Evolutionary conservation across 2,329 filamentous ascomycete genomes (phyloP).

Genomic region (Epichloe sibirici): DNA sequence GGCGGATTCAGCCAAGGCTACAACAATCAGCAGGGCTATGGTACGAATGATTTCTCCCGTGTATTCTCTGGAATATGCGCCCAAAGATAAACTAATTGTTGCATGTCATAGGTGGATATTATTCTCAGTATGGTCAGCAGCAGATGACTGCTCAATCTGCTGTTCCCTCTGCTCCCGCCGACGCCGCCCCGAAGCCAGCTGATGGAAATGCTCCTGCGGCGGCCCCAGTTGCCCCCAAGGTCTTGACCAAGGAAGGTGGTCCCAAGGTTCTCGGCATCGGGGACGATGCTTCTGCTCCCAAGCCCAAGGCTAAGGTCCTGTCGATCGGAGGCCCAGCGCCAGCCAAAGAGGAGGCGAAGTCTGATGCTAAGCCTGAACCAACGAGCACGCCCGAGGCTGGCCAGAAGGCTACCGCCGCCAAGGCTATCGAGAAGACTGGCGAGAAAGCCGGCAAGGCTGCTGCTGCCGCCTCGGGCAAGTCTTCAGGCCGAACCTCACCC

Average conservation of each 20-base stretch:
- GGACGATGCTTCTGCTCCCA: slow-evolving; percentile 39
- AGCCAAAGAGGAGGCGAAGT: slow-evolving; percentile 30
- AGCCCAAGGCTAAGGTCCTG: slow-evolving; percentile 37
- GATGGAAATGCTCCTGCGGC: slow-evolving; percentile 21
- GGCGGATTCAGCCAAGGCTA: slow-evolving; percentile 38
- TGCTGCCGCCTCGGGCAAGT: slow-evolving; percentile 27
- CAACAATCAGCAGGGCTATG: slow-evolving; percentile 28
- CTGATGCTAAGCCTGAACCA: slow-evolving; percentile 38
- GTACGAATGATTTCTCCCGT: slow-evolving; percentile 14
- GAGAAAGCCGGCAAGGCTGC: slow-evolving; percentile 38
- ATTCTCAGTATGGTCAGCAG: slow-evolving; percentile 40
- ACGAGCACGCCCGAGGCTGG: slow-evolving; percentile 51
- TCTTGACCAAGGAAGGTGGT: slow-evolving; percentile 41
- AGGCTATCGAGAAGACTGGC: slow-evolving; percentile 86
- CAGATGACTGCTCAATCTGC: slow-evolving; percentile 10
- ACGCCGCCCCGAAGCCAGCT: background rate
- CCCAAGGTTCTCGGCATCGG: slow-evolving; percentile 62
- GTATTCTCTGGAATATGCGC: background rate
- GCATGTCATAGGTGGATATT: slow-evolving; percentile 31
- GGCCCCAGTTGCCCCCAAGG: slow-evolving; percentile 20
- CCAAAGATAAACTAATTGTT: background rate
- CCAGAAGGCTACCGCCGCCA: slow-evolving; percentile 72
- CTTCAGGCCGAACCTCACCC: slow-evolving; percentile 63
- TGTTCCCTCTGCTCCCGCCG: background rate
- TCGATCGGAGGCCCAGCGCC: slow-evolving; percentile 26